Base-by-base conservation (phyloP, 352 stramenopile species). In the Phytopythium cucurbitacearum region DNA sequence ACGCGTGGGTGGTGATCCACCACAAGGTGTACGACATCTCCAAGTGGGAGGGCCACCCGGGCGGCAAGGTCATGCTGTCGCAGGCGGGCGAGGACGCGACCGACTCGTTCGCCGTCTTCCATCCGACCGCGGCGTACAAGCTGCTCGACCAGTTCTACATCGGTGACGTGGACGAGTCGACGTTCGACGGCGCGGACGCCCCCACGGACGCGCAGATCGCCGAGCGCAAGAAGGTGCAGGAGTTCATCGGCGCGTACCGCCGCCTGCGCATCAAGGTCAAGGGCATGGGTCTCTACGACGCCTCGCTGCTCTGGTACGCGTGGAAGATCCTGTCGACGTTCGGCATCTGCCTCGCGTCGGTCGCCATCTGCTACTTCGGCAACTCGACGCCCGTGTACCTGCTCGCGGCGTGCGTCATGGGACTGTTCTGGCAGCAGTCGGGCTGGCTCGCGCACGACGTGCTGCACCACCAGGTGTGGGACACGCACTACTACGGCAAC, bases 391-490 rank as follows among this genome's bases (percentile, higher is more conserved):
- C 69, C 7, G 76, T 98, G 54, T 96, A 98, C 73, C 90, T 98
- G 68, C 66, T 95, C 36, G 85, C 83, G 2, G 97, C 90, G 3
- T 68, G 88, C 32, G 59, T 99, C 56, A 89, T 99, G 64, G 97
- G 95, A 35, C 77, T 99, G 34, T 99, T 99, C 72, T 99, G 97
- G 85, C 97, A 99, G 77, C 97, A 99, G 73, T 99, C 94, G 51
- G 96, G 95, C 48, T 99, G 96, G 96, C 82, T 99, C 7, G 92
- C 95, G 42, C 96, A 99, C 68, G 96, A 99, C 65, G 97, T 98
- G 57, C 62, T 98, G 47, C 96, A 99, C 73, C 96, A 99, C 70
- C 95, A 99, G 80, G 95, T 99, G 47, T 99, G 98, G 78, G 80
- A 92, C 40, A 91, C 98, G 48, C 89, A 96, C 59, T 83, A 84